phyloP scores from a whole-genome alignment of 169 alveolate genomes.

The Cryptosporidium sp. region DNA sequence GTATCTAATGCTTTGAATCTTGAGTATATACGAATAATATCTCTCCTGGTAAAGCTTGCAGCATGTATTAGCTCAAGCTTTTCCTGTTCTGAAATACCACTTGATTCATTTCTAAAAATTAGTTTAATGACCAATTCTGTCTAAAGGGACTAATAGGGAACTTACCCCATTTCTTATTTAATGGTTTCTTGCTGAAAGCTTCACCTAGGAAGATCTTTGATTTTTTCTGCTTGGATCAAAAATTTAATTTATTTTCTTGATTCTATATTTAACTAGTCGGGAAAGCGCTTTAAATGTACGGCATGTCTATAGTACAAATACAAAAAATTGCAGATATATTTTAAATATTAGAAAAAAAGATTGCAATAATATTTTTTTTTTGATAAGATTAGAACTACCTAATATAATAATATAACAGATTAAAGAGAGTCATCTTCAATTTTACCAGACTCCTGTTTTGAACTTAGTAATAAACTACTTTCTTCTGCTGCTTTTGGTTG shows the following conservation, averaged over 20 bases:
- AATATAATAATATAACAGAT: background rate
- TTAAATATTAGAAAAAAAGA: background rate
- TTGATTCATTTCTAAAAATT: constrained; percentile 46
- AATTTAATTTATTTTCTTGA: background rate
- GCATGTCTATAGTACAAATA: constrained; percentile 9
- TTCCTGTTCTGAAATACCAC: constrained; percentile 78
- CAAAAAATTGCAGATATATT: constrained; percentile 9
- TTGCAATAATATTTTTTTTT: background rate
- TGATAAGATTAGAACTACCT: background rate
- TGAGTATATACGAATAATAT: constrained; percentile 91
- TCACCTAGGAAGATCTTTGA: background rate
- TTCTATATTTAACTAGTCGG: background rate
- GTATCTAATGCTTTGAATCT: constrained; percentile 92
- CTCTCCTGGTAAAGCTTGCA: constrained; percentile 91
- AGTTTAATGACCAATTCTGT: background rate
- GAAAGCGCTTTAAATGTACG: constrained; percentile 8
- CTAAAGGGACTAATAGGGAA: too few species aligned
- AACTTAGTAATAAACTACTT: constrained; percentile 37
- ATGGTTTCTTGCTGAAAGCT: background rate
- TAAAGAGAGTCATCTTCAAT: background rate
- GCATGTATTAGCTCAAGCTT: constrained; percentile 85
- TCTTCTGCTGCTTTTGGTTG: constrained; percentile 24
- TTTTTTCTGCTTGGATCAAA: background rate
- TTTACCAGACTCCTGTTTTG: constrained; percentile 7
- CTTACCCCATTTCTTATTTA: constrained; percentile 31